Evolutionary conservation across 306 rosid genomes (phyloP).

Genomic region (Inga leiocalycina): DNA sequence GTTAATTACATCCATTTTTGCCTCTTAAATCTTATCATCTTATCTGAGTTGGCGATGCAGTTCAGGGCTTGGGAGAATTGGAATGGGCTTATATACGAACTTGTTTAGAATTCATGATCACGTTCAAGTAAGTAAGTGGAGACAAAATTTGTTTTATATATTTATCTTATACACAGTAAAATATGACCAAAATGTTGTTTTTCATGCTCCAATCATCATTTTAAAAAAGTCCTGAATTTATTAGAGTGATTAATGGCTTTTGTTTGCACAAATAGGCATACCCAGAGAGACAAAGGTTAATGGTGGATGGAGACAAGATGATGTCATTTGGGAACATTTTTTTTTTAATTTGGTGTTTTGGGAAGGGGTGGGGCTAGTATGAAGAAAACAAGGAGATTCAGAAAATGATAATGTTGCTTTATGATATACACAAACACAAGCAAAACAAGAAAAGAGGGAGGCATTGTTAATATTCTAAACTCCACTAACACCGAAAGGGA

Average conservation of each 20-base stretch:
- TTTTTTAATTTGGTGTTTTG: neutral
- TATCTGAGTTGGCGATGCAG: neutral
- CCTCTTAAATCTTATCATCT: no score
- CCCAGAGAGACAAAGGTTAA: neutral
- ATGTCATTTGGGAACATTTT: conserved; percentile 33
- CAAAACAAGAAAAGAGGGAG: neutral
- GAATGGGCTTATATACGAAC: no score
- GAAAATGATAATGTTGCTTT: conserved; percentile 22
- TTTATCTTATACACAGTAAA: no score
- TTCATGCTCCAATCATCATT: no score
- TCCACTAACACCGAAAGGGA: conserved; percentile 23
- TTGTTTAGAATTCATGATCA: no score
- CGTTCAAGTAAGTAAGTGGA: no score
- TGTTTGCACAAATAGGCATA: neutral
- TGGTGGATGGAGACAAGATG: conserved; percentile 25
- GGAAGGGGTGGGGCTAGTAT: conserved; percentile 16
- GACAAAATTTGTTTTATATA: no score
- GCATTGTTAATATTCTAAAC: conserved; percentile 18
- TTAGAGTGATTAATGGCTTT: neutral
- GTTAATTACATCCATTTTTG: no score
- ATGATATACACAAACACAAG: neutral
- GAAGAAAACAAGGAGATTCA: conserved; percentile 28
- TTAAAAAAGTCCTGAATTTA: neutral
- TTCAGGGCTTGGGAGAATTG: neutral
- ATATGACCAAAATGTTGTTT: no score